Conservation (phyloP, 805 yeast species). For the Candida dajiaensis region DNA sequence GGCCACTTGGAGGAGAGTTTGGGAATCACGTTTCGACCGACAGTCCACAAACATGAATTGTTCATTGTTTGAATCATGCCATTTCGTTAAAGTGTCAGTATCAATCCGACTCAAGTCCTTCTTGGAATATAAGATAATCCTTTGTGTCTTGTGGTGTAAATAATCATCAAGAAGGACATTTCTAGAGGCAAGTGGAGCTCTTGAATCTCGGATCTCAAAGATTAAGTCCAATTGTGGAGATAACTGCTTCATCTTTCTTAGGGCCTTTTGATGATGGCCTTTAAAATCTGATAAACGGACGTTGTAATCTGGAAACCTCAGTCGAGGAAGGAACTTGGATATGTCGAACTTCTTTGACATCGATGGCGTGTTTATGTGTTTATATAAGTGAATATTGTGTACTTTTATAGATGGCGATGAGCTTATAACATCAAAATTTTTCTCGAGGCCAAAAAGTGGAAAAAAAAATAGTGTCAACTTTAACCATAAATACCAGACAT, state of each 20-base stretch:
- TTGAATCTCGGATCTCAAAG: slow-evolving; percentile 78
- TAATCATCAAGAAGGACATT: slow-evolving; percentile 73
- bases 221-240: slow-evolving; percentile 79
- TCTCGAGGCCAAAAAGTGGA: no score
- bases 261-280: slow-evolving; percentile 85
- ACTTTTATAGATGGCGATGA: background rate
- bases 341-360: slow-evolving; percentile 7
- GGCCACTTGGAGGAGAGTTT: slow-evolving; percentile 43
- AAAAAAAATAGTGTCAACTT: background rate
- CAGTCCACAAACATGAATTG: slow-evolving; percentile 54
- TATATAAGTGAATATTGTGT: background rate
- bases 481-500: background rate
- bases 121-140: slow-evolving; percentile 72
- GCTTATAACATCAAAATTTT: no score
- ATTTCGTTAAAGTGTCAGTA: slow-evolving; percentile 30
- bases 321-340: slow-evolving; percentile 54
- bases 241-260: slow-evolving; percentile 56
- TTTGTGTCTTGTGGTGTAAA: slow-evolving; percentile 44
- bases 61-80: slow-evolving; percentile 42
- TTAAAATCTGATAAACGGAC: slow-evolving; percentile 74
- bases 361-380: no score
- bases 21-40: slow-evolving; percentile 43
- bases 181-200: slow-evolving; percentile 84
- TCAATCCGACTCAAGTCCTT: slow-evolving; percentile 53
- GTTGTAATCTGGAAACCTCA: slow-evolving; percentile 65